A percentile compares a stretch with the other conserved stretches of the same genome.
Conservation (phyloP, 2,329 filamentous ascomycete species). For the Fusarium papillatum region DNA sequence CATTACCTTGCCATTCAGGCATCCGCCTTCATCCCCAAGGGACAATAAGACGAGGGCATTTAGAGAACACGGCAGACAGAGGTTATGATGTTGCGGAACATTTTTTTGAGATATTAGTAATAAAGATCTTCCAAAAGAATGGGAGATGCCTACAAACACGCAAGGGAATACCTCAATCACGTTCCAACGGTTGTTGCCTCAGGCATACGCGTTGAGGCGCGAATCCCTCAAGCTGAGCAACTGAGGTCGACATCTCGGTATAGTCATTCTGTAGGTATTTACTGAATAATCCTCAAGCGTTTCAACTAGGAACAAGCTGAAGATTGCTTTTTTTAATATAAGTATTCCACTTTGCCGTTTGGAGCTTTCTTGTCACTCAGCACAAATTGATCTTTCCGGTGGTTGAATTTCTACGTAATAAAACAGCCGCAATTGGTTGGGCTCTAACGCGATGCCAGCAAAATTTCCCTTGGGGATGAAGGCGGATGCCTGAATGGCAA, state of each 20-base stretch:
- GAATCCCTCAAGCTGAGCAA: neutral
- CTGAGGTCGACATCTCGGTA: neutral
- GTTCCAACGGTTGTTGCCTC: neutral
- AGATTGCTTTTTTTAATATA: neutral
- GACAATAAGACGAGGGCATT: neutral
- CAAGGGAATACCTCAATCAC: neutral
- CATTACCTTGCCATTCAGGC: neutral
- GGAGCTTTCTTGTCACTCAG: neutral
- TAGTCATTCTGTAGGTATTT: neutral
- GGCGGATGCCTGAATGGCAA: too few relatives aligned
- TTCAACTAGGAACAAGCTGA: neutral
- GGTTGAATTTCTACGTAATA: neutral
- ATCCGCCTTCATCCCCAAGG: neutral
- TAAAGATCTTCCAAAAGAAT: neutral
- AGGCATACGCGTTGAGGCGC: neutral
- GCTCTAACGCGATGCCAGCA: neutral
- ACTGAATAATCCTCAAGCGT: neutral
- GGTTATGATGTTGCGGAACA: neutral
- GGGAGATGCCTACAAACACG: neutral
- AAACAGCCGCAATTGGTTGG: too few relatives aligned
- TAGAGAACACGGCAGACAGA: neutral
- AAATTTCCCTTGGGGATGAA: too few relatives aligned
- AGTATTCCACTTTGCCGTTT: neutral
- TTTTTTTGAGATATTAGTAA: neutral
- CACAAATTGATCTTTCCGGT: neutral